Evolutionary conservation across 441 rosid species (phyloP).

Genomic region (Arabidopsis hybrid): DNA sequence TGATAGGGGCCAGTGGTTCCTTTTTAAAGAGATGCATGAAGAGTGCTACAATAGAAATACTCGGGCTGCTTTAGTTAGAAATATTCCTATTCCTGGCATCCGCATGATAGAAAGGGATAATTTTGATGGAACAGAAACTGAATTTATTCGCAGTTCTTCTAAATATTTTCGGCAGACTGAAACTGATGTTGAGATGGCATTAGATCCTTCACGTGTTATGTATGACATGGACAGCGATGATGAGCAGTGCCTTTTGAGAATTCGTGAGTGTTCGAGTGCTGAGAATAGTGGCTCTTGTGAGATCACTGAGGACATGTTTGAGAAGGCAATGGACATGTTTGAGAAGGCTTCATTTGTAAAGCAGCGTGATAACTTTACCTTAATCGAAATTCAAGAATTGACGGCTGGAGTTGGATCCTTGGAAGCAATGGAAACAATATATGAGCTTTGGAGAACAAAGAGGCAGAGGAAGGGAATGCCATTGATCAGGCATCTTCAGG

Average conservation of each 20-base stretch:
- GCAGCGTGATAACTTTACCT: constrained; percentile 68
- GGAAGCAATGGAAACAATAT: constrained; percentile 53
- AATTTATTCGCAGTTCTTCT: constrained; percentile 58
- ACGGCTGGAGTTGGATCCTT: constrained; percentile 62
- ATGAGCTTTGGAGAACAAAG: constrained; percentile 82
- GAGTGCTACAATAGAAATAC: constrained; percentile 86
- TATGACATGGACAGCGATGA: constrained; percentile 99
- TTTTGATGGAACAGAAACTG: constrained; percentile 54
- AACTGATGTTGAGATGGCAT: constrained; percentile 92
- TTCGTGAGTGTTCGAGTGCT: constrained; percentile 52
- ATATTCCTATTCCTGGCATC: constrained; percentile 95
- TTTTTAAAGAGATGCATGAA: constrained; percentile 98
- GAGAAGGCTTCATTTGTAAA: constrained; percentile 89
- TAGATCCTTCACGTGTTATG: constrained; percentile 72
- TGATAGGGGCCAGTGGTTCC: constrained; percentile 89
- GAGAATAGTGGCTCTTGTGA: constrained; percentile 47
- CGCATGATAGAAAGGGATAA: constrained; percentile 69
- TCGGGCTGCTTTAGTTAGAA: constrained; percentile 84
- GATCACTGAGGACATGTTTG: constrained; percentile 70
- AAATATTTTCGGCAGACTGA: constrained; percentile 79
- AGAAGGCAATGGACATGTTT: constrained; percentile 79
- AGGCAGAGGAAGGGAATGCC: constrained; percentile 90
- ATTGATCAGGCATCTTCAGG: constrained; percentile 95
- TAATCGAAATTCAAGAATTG: constrained; percentile 72
- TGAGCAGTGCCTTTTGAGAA: constrained; percentile 68